Evolutionary conservation across 768 basidiomycete species (phyloP).

Genomic region (Dentipellis fragilis): DNA sequence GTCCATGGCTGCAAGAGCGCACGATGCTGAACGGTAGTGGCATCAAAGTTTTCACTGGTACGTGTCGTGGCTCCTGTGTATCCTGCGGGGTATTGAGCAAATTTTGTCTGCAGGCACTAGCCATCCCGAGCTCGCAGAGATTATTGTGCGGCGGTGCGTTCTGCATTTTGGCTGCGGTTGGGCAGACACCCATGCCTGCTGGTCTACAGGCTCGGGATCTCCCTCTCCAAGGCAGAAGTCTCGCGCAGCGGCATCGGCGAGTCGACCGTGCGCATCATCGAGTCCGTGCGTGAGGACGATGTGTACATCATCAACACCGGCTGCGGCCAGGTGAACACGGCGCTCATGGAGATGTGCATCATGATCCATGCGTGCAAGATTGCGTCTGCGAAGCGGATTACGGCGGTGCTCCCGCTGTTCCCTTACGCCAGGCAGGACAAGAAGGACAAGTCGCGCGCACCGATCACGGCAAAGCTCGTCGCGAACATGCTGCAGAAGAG

Average conservation of each 20-base stretch:
- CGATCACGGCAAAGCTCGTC: constrained; percentile 95
- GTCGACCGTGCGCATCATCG: constrained; percentile 82
- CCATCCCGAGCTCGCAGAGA: constrained; percentile 91
- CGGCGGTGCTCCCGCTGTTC: constrained; percentile 95
- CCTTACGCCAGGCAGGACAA: constrained; percentile 98
- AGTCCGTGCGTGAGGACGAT: constrained; percentile 96
- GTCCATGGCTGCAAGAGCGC: constrained; percentile 1
- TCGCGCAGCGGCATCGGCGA: constrained; percentile 87
- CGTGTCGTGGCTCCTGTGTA: constrained; percentile 12
- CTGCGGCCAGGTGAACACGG: constrained; percentile 77
- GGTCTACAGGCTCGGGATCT: constrained; percentile 67
- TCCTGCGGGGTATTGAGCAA: background rate
- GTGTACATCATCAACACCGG: constrained; percentile 98
- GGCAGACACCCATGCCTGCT: constrained; percentile 1
- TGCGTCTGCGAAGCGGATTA: constrained; percentile 96
- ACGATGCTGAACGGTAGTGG: constrained; percentile 46
- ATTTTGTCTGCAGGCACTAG: constrained; percentile 60
- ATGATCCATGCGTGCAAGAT: constrained; percentile 99
- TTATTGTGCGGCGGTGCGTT: constrained; percentile 80
- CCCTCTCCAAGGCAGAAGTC: constrained; percentile 80
- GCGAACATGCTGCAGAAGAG: constrained; percentile 94
- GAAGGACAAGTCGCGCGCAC: constrained; percentile 97
- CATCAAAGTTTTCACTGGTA: constrained; percentile 52
- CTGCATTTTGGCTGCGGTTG: background rate
- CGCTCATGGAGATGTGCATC: constrained; percentile 97